These are phyloP conservation scores for Podaxis rugospora DNA, from an alignment of 768 basidiomycete species.

Conservation along the genomic window DNA sequence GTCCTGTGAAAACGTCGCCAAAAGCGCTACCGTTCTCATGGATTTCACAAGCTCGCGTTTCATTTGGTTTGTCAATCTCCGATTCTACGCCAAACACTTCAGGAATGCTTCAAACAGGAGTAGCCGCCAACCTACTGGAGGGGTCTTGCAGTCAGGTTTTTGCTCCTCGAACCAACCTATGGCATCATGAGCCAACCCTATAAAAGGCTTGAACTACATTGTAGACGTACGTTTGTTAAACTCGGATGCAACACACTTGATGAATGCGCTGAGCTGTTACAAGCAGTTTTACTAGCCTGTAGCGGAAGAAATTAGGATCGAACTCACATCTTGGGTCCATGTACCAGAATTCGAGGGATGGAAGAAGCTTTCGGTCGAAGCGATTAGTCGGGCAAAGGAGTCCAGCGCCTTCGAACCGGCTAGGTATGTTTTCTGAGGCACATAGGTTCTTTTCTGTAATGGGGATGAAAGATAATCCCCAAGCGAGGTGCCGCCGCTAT, in stretches of 20 bases:
- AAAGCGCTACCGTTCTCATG: constrained; percentile 73
- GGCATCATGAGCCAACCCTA: constrained; percentile 10
- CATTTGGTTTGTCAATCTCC: constrained; percentile 74
- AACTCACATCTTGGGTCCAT: constrained; percentile 71
- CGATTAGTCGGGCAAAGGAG: constrained; percentile 79
- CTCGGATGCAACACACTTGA: constrained; percentile 79
- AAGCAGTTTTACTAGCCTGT: neutral
- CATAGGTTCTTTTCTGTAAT: constrained; percentile 39
- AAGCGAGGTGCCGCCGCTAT: constrained; percentile 29
- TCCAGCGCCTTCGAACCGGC: constrained; percentile 84
- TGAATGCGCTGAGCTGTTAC: constrained; percentile 70
- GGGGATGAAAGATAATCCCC: constrained; percentile 60
- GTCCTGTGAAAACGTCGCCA: constrained; percentile 91
- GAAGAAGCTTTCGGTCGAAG: constrained; percentile 87
- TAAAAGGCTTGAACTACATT: neutral
- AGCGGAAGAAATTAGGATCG: neutral
- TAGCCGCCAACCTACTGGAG: constrained; percentile 34
- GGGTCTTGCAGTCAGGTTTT: constrained; percentile 75
- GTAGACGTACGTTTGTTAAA: constrained; percentile 68
- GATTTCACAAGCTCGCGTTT: constrained; percentile 81
- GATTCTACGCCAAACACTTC: constrained; percentile 39
- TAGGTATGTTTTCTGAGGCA: constrained; percentile 55
- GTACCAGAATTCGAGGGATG: constrained; percentile 85
- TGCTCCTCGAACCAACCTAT: constrained; percentile 79
- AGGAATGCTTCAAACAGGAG: neutral